Evolutionary conservation across 257 asterid genomes (phyloP).

Genomic region (Sherardia arvensis): DNA sequence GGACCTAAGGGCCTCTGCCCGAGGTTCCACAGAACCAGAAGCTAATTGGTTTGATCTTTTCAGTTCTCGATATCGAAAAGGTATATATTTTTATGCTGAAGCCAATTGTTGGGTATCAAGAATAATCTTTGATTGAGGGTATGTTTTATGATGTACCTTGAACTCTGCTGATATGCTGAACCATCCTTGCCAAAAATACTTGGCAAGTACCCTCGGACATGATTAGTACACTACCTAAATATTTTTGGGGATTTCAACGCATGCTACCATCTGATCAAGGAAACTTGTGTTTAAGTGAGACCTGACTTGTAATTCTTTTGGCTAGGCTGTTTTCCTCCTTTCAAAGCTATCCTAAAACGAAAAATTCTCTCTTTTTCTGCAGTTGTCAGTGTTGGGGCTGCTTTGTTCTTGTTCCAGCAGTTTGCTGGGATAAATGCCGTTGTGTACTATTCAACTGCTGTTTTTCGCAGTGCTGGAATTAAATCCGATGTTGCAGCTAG

Average conservation of each 20-base stretch:
- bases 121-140: not conserved
- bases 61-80: conserved; percentile 80
- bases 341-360: not conserved
- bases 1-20: conserved; percentile 63
- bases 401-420: conserved; percentile 84
- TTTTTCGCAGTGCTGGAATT: conserved; percentile 90
- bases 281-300: not conserved
- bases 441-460: conserved; percentile 85
- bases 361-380: conserved; percentile 20
- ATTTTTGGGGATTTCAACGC: not conserved
- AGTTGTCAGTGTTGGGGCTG: conserved; percentile 94
- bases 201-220: not conserved
- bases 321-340: not conserved
- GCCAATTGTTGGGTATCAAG: not conserved
- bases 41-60: conserved; percentile 98
- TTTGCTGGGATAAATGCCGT: conserved; percentile 94
- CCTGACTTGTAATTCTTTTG: not conserved
- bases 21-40: conserved; percentile 69
- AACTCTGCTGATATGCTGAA: not conserved
- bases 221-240: not conserved
- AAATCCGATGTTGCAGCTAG: conserved; percentile 91
- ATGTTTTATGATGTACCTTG: not conserved
- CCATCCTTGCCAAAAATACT: not conserved
- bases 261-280: not conserved
- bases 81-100: conserved; percentile 28